Base-by-base conservation (phyloP, 2,329 filamentous ascomycete species). In the Exophiala viscosa region DNA sequence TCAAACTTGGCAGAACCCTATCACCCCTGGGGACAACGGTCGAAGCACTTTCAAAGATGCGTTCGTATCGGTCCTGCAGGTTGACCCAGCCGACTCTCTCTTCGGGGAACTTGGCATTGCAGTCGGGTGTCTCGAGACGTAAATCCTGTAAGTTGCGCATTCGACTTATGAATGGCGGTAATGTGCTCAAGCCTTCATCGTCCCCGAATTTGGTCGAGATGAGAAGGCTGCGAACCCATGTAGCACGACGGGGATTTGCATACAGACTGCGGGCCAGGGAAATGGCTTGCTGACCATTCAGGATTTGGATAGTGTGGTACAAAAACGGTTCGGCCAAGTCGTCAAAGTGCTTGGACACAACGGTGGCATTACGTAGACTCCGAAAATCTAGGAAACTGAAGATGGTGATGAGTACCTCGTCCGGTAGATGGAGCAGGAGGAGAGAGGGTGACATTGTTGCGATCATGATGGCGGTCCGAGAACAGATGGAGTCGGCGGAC, bases 171-270 rank as follows among this genome's bases (percentile, higher is more conserved):
- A 54, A 46, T n/a, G 55, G 51, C 15, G 60, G 60, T 14, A 63
- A 40, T 10, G 18, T 39, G 43, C 44, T 42, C 32, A 63, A 49
- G 42, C 60, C 60, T 15, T 52, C 13, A 39, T 61, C 60, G 13
- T 63, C 60, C 9, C 55, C 59, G 43, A 60, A 58, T 28, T 61
- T 63, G 10, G 58, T 60, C 13, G 60, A 63, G 33, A 63, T 50
- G 9, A 63, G 55, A 20, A 63, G 44, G 2, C 54, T 57, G 20
- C 55, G 55, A 17, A 63, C 34, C 55, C 55, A 63, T 28, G 52
- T 48, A 13, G 56, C 52, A 34, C 60, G 55, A n/a, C 50, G 52
- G 17, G 39, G 33, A 48, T 61, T 60, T 20, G 50, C 45, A 39
- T 50, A 15, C 14, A 62, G 49, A 48, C 52, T 51, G 41, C 41